Evolutionary conservation across 257 asterid species (phyloP).

Genomic region (Solanum sitiens): DNA sequence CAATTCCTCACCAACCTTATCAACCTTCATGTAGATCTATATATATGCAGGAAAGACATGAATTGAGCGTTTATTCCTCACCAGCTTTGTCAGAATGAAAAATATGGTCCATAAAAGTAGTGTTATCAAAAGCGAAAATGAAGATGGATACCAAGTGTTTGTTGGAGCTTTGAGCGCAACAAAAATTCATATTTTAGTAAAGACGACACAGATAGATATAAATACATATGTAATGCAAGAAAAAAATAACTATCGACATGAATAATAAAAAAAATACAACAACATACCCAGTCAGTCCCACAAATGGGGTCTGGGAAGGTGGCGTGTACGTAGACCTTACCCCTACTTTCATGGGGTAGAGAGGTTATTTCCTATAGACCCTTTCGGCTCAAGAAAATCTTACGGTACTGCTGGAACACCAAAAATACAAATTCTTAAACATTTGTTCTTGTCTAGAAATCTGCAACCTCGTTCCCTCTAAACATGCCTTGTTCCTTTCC

Average conservation of each 20-base stretch:
- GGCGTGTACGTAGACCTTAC: not conserved
- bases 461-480: not conserved
- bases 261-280: not conserved
- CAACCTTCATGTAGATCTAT: conserved; percentile 82
- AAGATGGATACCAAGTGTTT: not conserved
- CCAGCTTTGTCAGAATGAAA: not conserved
- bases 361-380: not conserved
- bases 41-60: not conserved
- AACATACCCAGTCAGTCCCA: not conserved
- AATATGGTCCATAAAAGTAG: not conserved
- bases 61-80: not conserved
- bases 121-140: not conserved
- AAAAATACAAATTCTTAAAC: not conserved
- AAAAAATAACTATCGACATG: not conserved
- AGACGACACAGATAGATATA: not conserved
- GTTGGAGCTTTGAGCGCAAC: not conserved
- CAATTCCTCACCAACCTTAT: conserved; percentile 65
- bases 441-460: not conserved
- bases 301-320: not conserved
- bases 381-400: not conserved
- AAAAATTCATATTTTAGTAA: not conserved
- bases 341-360: not conserved
- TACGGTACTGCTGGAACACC: not conserved
- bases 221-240: not conserved
- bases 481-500: not conserved